Evolutionary conservation across 306 rosid species (phyloP).

Genomic region (Cucumis melo): DNA sequence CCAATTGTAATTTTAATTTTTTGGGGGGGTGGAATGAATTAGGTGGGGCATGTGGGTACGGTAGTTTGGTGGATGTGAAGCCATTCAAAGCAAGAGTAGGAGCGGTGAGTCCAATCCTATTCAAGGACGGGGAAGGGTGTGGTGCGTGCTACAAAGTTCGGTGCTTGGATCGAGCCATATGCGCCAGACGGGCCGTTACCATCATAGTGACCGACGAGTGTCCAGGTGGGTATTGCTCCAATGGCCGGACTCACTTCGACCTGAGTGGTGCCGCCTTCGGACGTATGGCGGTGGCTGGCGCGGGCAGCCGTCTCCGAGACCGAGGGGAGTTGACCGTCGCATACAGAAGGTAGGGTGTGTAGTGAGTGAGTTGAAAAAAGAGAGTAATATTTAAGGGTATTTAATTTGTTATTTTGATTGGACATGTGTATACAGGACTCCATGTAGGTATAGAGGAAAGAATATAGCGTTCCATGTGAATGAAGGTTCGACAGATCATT

Average conservation of each 20-base stretch:
- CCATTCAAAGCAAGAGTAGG: slow-evolving; percentile 73
- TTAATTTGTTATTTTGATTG: too few relatives aligned
- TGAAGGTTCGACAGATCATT: slow-evolving; percentile 81
- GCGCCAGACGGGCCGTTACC: slow-evolving; percentile 66
- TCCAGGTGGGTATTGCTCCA: slow-evolving; percentile 51
- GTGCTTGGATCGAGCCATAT: slow-evolving; percentile 53
- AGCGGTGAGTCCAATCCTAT: slow-evolving; percentile 68
- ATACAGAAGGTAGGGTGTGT: slow-evolving; percentile 31
- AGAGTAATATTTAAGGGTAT: too few relatives aligned
- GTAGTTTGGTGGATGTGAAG: slow-evolving; percentile 62
- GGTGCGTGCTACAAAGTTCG: slow-evolving; percentile 79
- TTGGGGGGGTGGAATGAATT: too few relatives aligned
- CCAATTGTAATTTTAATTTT: too few relatives aligned
- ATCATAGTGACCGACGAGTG: slow-evolving; percentile 78
- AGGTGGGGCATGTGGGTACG: slow-evolving; percentile 98
- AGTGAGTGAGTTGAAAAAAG: too few relatives aligned
- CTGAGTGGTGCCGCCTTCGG: slow-evolving; percentile 92
- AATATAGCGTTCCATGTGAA: slow-evolving; percentile 63
- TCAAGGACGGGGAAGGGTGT: slow-evolving; percentile 69
- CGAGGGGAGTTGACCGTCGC: slow-evolving; percentile 47
- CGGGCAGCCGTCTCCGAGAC: slow-evolving; percentile 44
- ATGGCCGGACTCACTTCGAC: slow-evolving; percentile 63
- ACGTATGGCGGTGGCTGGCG: slow-evolving; percentile 62
- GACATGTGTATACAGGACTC: slow-evolving; percentile 22
- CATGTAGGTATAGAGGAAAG: slow-evolving; percentile 55